Percentiles rank a stretch among this genome's conserved stretches.
Conservation (phyloP, 192 early-diverging fungal species). For the Spizellomyces punctatus region DNA sequence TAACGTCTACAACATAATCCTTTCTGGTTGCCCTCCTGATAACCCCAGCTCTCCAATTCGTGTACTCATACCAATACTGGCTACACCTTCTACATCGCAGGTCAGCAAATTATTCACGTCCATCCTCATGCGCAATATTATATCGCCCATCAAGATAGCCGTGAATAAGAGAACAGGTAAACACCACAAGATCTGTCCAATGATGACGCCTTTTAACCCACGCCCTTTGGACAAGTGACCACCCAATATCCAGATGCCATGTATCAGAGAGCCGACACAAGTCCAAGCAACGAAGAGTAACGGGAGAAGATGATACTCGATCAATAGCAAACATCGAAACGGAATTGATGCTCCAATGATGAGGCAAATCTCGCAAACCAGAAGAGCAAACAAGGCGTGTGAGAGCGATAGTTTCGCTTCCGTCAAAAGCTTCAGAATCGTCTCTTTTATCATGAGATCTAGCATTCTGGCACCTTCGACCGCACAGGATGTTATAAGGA, state of each 20-base stretch:
- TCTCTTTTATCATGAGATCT: conserved; percentile 22
- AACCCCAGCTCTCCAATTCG: too few relatives aligned
- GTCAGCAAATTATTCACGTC: not conserved
- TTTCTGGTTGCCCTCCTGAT: too few relatives aligned
- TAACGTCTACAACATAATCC: too few relatives aligned
- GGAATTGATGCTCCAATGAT: conserved; percentile 19
- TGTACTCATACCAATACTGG: too few relatives aligned
- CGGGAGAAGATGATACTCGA: conserved; percentile 16
- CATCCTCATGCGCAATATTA: not conserved
- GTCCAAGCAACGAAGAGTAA: conserved; percentile 12
- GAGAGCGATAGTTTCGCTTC: conserved; percentile 7
- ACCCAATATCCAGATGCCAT: conserved; percentile 5
- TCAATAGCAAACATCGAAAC: not conserved
- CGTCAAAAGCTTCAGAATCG: conserved; percentile 7
- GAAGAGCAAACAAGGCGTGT: conserved; percentile 10
- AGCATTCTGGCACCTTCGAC: conserved; percentile 12
- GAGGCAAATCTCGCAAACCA: conserved; percentile 17
- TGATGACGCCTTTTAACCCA: not conserved
- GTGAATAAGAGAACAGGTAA: not conserved
- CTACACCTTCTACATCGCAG: not conserved
- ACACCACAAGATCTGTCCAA: not conserved
- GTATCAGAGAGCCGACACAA: conserved; percentile 5
- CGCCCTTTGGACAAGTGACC: not conserved
- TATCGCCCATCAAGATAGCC: not conserved
- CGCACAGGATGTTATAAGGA: not conserved